Percentiles rank a stretch among this genome's conserved stretches.
Conservation (phyloP, 2,329 filamentous ascomycete genomes). For the Oidium heveae region DNA sequence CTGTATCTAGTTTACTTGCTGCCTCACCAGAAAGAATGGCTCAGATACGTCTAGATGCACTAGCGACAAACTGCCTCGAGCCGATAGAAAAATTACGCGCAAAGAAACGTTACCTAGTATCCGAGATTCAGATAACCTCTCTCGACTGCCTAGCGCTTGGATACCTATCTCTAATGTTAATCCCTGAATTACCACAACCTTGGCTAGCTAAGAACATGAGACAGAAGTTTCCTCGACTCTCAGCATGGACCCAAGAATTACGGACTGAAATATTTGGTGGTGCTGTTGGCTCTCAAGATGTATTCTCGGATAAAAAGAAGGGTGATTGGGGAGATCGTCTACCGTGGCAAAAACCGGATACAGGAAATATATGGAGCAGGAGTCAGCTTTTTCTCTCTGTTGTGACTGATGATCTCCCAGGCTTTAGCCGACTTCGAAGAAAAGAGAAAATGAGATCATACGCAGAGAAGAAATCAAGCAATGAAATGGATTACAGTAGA, state of each 20-base stretch:
- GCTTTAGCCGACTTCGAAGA: constrained; percentile 10
- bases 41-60: constrained; percentile 49
- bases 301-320: constrained; percentile 5
- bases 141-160: constrained; percentile 63
- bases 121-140: constrained; percentile 25
- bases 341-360: constrained; percentile 13
- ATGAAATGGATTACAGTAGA: no score
- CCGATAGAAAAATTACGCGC: constrained; percentile 40
- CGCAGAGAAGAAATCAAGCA: constrained; percentile 8
- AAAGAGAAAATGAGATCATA: constrained; percentile 9
- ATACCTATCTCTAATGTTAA: constrained; percentile 51
- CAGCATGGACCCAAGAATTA: constrained; percentile 19
- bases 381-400: constrained; percentile 9
- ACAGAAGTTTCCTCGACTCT: constrained; percentile 21
- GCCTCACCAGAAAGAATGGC: constrained; percentile 47
- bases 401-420: constrained; percentile 11
- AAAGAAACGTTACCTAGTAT: constrained; percentile 29
- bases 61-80: constrained; percentile 45
- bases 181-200: constrained; percentile 30
- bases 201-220: constrained; percentile 35
- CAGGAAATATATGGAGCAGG: constrained; percentile 4
- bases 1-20: constrained; percentile 27
- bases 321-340: constrained; percentile 5
- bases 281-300: constrained; percentile 9
- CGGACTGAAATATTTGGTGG: constrained; percentile 16